phyloP scores from a whole-genome alignment of 345 rosid genomes.

The Citrus sinensis region DNA sequence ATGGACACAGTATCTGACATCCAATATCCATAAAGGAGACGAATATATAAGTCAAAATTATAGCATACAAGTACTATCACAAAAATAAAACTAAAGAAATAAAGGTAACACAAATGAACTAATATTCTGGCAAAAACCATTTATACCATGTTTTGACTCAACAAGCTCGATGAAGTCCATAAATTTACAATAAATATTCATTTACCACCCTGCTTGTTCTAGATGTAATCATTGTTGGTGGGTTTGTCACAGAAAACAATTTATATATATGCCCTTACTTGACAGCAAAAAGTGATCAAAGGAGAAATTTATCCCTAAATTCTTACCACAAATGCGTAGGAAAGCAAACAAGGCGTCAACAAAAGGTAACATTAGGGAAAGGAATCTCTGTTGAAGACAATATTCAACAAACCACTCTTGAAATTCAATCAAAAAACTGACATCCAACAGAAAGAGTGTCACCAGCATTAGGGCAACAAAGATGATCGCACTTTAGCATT shows the following conservation, averaged over 20 bases:
- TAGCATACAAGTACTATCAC: not conserved
- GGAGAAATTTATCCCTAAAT: not conserved
- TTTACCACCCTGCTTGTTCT: not conserved
- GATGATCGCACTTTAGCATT: not conserved
- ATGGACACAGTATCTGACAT: slow-evolving; percentile 79
- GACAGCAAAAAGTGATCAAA: not conserved
- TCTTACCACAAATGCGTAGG: not conserved
- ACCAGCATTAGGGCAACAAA: not conserved
- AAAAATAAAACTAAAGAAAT: not conserved
- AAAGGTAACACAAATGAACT: not conserved
- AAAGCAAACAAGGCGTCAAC: not conserved
- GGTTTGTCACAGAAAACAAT: not conserved
- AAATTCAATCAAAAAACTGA: not conserved
- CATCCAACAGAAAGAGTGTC: not conserved
- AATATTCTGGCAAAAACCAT: not conserved
- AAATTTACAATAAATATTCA: not conserved
- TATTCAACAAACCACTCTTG: not conserved
- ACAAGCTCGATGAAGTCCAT: not conserved
- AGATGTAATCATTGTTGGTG: not conserved
- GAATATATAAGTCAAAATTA: not conserved
- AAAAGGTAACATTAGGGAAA: not conserved
- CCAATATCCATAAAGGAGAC: slow-evolving; percentile 2
- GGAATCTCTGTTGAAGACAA: not conserved
- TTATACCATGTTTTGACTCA: not conserved
- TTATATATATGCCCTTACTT: no score